phyloP scores from a whole-genome alignment of 306 rosid species.

The Psophocarpus tetragonolobus region DNA sequence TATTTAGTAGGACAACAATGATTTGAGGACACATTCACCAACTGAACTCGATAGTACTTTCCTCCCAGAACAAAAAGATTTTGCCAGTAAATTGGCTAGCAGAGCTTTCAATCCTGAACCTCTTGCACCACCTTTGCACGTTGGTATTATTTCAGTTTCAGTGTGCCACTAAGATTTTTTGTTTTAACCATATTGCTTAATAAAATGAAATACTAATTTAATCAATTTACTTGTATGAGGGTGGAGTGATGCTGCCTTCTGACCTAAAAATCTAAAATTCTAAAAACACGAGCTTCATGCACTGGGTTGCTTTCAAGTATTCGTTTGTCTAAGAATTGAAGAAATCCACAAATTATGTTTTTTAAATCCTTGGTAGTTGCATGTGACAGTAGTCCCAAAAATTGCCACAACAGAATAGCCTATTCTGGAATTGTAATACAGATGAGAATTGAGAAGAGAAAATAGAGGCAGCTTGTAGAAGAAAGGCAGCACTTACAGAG shows the following conservation, averaged over 20 bases:
- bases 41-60: neutral
- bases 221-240: neutral
- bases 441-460: too few relatives aligned
- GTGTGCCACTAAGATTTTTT: neutral
- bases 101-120: slow-evolving; percentile 10
- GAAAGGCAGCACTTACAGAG: too few relatives aligned
- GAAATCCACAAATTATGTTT: neutral
- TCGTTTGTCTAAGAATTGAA: neutral
- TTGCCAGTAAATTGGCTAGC: neutral
- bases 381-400: neutral
- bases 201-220: neutral
- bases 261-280: neutral
- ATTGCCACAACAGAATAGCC: neutral
- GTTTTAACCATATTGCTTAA: neutral
- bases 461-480: neutral
- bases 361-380: neutral
- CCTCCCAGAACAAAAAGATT: slow-evolving; percentile 8
- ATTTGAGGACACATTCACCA: slow-evolving; percentile 8
- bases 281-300: neutral
- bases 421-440: too few relatives aligned
- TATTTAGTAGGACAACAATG: neutral
- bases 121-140: neutral
- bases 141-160: slow-evolving; percentile 4
- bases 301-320: neutral
- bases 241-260: neutral